phyloP scores from a whole-genome alignment of 2,329 filamentous ascomycete genomes.

The Xylogone sp. region DNA sequence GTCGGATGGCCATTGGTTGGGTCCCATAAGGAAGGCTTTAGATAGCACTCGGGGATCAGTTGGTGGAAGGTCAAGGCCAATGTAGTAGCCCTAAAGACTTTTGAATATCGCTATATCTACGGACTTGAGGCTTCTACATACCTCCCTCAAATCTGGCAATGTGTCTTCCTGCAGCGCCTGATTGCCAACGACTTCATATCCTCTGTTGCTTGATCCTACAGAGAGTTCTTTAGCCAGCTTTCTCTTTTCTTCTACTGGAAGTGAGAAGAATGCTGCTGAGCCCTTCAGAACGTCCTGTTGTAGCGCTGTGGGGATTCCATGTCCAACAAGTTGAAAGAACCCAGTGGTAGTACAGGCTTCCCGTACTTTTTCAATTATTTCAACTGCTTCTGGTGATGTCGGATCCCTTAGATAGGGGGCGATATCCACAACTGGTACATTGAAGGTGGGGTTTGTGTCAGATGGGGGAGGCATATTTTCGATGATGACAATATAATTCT shows the following conservation, averaged over 20 bases:
- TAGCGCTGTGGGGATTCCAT: conserved; percentile 36
- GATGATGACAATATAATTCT: no score
- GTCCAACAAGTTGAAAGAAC: conserved; percentile 49
- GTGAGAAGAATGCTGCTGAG: conserved; percentile 41
- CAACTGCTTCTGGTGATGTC: conserved; percentile 7
- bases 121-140: conserved; percentile 3
- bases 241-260: conserved; percentile 42
- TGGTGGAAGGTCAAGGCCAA: conserved; percentile 37
- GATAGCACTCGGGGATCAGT: conserved; percentile 30
- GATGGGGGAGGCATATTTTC: no score
- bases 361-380: conserved; percentile 33
- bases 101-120: no score
- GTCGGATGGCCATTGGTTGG: conserved; percentile 38
- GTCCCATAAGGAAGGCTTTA: conserved; percentile 35
- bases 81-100: conserved; percentile 30
- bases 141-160: conserved; percentile 43
- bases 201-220: conserved; percentile 37
- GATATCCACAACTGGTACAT: conserved; percentile 19
- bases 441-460: no score
- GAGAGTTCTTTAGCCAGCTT: conserved; percentile 34
- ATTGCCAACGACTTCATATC: conserved; percentile 43
- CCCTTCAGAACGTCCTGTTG: conserved; percentile 36
- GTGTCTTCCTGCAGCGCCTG: conserved; percentile 41
- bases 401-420: conserved; percentile 14
- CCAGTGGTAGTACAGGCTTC: conserved; percentile 42